These are phyloP conservation scores for Rhododendron henanense DNA, from an alignment of 148 eudicot species.

Conservation along the genomic window DNA sequence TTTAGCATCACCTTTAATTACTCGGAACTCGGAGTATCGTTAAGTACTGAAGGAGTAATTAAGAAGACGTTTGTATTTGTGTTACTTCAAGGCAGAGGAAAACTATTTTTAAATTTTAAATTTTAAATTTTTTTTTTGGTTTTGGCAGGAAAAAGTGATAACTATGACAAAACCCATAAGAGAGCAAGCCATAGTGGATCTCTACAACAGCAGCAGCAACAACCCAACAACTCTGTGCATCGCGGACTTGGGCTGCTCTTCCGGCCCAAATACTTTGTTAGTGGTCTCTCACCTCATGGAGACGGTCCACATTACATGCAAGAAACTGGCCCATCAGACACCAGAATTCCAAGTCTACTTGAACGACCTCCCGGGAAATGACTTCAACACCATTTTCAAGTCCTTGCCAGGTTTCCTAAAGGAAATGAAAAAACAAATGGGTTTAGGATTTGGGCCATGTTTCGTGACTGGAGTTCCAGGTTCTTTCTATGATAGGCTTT, in stretches of 20 bases:
- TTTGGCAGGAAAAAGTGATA: conserved; percentile 26
- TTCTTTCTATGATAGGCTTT: conserved; percentile 63
- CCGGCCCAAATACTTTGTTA: conserved; percentile 49
- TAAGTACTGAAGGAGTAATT: too few relatives aligned
- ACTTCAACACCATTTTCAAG: conserved; percentile 46
- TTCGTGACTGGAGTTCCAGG: conserved; percentile 54
- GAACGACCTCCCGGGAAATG: conserved; percentile 57
- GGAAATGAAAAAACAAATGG: conserved; percentile 10
- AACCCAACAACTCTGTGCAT: conserved; percentile 22
- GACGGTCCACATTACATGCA: conserved; percentile 17
- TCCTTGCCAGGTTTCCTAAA: conserved; percentile 24
- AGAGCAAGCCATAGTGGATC: conserved; percentile 26
- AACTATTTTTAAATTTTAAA: neutral
- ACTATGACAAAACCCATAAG: conserved; percentile 25
- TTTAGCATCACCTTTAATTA: too few relatives aligned
- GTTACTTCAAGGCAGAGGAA: neutral
- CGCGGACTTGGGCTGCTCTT: conserved; percentile 69
- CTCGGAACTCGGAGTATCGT: too few relatives aligned
- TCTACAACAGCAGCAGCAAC: conserved; percentile 3
- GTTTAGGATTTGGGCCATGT: conserved; percentile 12
- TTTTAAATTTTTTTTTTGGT: neutral
- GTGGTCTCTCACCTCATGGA: conserved; percentile 25
- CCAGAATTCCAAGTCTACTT: conserved; percentile 45
- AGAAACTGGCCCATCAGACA: neutral
- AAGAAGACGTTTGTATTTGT: too few relatives aligned